Conservation (phyloP, 2,329 filamentous ascomycete species). For the Ceratocystis colombiana region DNA sequence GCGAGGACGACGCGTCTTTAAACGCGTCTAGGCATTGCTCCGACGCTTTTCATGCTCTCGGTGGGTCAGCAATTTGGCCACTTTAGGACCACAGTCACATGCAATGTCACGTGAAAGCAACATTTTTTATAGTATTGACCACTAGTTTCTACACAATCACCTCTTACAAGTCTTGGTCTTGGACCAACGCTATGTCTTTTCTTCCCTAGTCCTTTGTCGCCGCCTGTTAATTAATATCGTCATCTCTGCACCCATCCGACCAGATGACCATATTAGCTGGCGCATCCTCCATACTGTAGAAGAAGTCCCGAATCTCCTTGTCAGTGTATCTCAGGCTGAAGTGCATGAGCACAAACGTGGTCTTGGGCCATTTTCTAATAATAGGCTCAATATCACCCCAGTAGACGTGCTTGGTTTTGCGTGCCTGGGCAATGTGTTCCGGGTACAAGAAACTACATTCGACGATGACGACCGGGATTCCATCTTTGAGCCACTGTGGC, state of each 20-base stretch:
- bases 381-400: constrained; percentile 40
- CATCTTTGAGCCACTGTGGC: constrained; percentile 35
- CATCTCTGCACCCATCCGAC: constrained; percentile 34
- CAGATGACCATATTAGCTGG: constrained; percentile 40
- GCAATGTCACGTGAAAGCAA: constrained; percentile 4
- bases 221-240: constrained; percentile 1
- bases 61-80: constrained; percentile 22
- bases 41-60: not conserved
- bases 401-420: constrained; percentile 40
- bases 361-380: constrained; percentile 36
- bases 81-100: constrained; percentile 18
- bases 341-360: constrained; percentile 40
- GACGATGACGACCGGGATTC: constrained; percentile 39
- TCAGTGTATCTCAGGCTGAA: constrained; percentile 41
- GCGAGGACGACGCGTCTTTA: constrained; percentile 14
- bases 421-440: constrained; percentile 37
- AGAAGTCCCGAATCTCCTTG: constrained; percentile 36
- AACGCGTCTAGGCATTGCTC: not conserved
- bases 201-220: too few relatives aligned
- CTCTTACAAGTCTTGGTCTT: not conserved
- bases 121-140: not conserved
- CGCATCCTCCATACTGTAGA: constrained; percentile 34
- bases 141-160: not conserved
- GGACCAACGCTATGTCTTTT: not conserved
- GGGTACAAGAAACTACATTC: constrained; percentile 42